phyloP scores from a whole-genome alignment of 805 yeast species.

The Isabelozyma pseudorhagii region DNA sequence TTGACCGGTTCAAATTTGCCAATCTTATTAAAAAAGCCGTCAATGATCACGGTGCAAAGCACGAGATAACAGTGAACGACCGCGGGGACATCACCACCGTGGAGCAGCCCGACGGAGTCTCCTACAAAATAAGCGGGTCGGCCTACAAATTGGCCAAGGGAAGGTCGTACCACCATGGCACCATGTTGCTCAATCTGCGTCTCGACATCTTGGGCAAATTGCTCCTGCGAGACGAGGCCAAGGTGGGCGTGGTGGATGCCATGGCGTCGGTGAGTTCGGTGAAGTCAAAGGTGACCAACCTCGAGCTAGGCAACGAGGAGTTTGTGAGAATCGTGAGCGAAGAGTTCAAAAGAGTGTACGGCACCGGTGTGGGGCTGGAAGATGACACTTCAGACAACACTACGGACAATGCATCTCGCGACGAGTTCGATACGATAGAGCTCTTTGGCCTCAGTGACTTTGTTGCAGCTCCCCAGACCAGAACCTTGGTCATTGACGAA shows the following conservation, averaged over 20 bases:
- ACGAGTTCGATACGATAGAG: constrained; percentile 26
- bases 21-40: constrained; percentile 36
- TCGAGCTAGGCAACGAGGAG: constrained; percentile 42
- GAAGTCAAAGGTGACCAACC: constrained; percentile 72
- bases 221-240: constrained; percentile 45
- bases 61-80: constrained; percentile 50
- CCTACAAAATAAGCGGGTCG: constrained; percentile 80
- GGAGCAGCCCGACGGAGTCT: constrained; percentile 15
- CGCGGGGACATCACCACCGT: constrained; percentile 75
- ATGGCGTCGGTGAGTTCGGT: constrained; percentile 70
- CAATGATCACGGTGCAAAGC: constrained; percentile 13
- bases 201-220: constrained; percentile 58
- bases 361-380: constrained; percentile 1
- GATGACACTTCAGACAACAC: neutral
- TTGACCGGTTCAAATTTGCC: constrained; percentile 58
- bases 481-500: constrained; percentile 18
- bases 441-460: constrained; percentile 32
- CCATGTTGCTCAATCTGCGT: constrained; percentile 76
- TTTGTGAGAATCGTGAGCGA: constrained; percentile 45
- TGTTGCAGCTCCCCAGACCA: constrained; percentile 13
- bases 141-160: constrained; percentile 85
- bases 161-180: constrained; percentile 90
- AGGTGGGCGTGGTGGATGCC: constrained; percentile 41
- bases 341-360: constrained; percentile 38
- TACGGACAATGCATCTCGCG: neutral